These are phyloP conservation scores for Aspergillus asperescens DNA, from an alignment of 495 filamentous ascomycete species.

Conservation along the genomic window DNA sequence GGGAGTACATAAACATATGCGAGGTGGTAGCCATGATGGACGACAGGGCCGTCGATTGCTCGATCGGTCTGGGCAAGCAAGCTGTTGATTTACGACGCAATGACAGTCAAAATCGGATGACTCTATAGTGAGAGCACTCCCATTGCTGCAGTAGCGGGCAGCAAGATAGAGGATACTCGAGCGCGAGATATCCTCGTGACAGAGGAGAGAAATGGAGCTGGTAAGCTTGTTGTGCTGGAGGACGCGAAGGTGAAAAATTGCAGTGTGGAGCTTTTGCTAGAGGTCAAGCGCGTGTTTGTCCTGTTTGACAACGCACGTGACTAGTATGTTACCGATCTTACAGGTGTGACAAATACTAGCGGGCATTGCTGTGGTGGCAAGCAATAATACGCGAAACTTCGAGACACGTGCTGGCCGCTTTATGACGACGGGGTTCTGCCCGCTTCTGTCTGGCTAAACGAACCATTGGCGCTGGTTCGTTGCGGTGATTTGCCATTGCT, in stretches of 20 bases:
- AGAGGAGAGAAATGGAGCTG: background rate
- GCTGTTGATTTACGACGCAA: conserved; percentile 24
- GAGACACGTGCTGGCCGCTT: background rate
- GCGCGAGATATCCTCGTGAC: conserved; percentile 22
- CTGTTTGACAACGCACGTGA: conserved; percentile 13
- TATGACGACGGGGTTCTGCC: conserved; percentile 39
- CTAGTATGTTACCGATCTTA: background rate
- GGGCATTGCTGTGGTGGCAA: background rate
- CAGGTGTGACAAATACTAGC: background rate
- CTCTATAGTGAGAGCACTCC: conserved; percentile 34
- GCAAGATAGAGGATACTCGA: conserved; percentile 26
- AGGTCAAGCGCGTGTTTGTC: conserved; percentile 18
- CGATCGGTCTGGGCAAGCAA: conserved; percentile 9
- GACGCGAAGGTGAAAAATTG: conserved; percentile 30
- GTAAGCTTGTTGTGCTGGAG: conserved; percentile 3
- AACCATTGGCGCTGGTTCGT: background rate
- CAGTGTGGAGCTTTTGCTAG: conserved; percentile 22
- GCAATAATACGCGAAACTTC: conserved; percentile 5
- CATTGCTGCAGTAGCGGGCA: conserved; percentile 32
- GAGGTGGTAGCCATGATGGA: conserved; percentile 91
- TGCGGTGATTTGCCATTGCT: background rate
- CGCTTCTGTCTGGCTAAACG: conserved; percentile 22
- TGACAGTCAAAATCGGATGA: conserved; percentile 27
- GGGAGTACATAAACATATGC: conserved; percentile 94
- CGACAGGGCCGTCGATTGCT: conserved; percentile 19